Evolutionary conservation across 192 early-diverging fungal species (phyloP), one percentile per base, ranked within the genome.

Genomic region (Gaertneriomyces sp.): DNA sequence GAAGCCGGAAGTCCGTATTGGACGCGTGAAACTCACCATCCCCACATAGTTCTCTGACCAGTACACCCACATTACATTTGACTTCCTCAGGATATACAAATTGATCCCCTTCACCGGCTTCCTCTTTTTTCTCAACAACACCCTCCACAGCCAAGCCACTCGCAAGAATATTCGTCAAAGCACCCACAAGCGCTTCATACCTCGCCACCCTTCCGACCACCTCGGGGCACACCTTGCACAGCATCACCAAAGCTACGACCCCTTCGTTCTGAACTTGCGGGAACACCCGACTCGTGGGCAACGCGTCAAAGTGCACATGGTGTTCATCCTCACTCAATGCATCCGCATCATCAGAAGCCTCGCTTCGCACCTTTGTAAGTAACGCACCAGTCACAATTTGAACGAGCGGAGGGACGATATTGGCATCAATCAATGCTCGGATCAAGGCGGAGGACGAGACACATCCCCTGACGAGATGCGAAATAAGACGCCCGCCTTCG

Each of bases 201-300:
- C 10, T 17, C 14, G 54, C 10, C 25, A 12, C 11, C 53, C 45
- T 63, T 45, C 58, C 56, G 7, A 53, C 76, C 74, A 33, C 25
- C 0, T 33, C 25, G 25, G 25, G 25, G 2, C 25, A 33, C 25
- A 33, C 73, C 57, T 77, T 67, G 47, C 49, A 41, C 25, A 81
- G 45, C 7, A 82, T 53, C 42, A 80, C 75, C 45, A 83, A 50
- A 11, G 77, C 79, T 7, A 83, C 69, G 4, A 83, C 45, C 1
- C 79, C 72, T 61, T 83, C 81, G 51, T 83, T 83, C 59, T 83
- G 81, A 10, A 83, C 79, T 19, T 77, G 45, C 7, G 79, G 77
- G 53, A 78, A 83, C 8, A 83, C 78, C 55, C 71, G 76, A 40
- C 72, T 70, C 45, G 74, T 71, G 8, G 81, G 79, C n/a, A 74